Evolutionary conservation across 768 basidiomycete species (phyloP).

Genomic region (Paxillus involutus): DNA sequence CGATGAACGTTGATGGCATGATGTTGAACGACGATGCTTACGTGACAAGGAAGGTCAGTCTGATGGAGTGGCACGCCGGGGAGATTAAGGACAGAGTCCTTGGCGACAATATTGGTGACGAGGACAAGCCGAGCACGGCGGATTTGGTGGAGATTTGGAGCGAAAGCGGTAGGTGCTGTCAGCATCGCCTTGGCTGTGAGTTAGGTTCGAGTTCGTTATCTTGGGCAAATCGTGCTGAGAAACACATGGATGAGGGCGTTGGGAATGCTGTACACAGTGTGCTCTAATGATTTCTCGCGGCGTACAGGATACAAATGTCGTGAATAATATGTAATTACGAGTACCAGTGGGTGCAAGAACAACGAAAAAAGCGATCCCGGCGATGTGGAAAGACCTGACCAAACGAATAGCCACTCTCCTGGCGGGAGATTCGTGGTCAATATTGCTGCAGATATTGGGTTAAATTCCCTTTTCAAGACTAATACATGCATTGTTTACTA

Average conservation of each 20-base stretch:
- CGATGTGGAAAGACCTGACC: neutral
- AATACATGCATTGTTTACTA: too few species aligned
- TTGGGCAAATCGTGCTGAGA: constrained; percentile 7
- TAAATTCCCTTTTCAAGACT: neutral
- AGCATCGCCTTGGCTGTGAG: neutral
- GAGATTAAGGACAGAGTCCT: neutral
- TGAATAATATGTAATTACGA: neutral
- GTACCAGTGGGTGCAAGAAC: neutral
- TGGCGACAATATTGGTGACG: constrained; percentile 7
- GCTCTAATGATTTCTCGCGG: neutral
- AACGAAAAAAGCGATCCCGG: neutral
- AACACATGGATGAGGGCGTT: neutral
- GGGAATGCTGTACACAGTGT: neutral
- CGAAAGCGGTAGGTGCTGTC: constrained; percentile 18
- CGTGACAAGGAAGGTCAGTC: neutral
- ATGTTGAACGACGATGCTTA: neutral
- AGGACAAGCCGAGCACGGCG: constrained; percentile 9
- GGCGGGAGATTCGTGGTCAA: constrained; percentile 10
- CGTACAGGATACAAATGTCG: neutral
- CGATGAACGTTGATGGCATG: neutral
- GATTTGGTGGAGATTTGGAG: constrained; percentile 14
- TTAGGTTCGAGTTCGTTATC: neutral
- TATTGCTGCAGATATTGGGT: neutral
- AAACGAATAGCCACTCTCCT: neutral
- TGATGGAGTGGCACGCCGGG: constrained; percentile 8